Percentiles rank a stretch among this genome's conserved stretches.
These are phyloP conservation scores for Arthrobotrys pseudoclavata DNA, from an alignment of 2,329 filamentous ascomycete genomes.

Conservation along the genomic window DNA sequence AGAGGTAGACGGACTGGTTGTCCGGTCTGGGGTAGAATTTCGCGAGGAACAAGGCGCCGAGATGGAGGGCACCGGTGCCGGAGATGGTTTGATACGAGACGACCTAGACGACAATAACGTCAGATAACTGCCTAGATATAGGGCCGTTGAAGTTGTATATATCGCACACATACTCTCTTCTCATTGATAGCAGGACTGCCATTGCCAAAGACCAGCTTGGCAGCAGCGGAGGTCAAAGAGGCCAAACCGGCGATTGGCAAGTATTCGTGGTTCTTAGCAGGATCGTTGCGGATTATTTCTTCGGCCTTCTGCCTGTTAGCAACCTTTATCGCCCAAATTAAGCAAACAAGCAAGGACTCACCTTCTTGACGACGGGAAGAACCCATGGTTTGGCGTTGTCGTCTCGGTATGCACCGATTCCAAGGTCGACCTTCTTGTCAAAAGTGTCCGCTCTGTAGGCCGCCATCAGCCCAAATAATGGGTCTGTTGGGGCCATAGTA, in stretches of 20 bases:
- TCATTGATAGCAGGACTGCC: constrained; percentile 81
- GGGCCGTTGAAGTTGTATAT: background rate
- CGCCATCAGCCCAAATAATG: constrained; percentile 96
- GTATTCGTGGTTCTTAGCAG: constrained; percentile 94
- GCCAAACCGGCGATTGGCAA: constrained; percentile 96
- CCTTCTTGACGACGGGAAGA: constrained; percentile 80
- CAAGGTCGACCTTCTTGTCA: constrained; percentile 96
- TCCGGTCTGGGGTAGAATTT: constrained; percentile 92
- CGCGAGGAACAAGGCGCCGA: constrained; percentile 92
- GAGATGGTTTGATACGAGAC: constrained; percentile 98
- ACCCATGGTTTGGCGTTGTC: constrained; percentile 98
- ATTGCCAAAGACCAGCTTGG: constrained; percentile 87
- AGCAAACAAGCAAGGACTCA: constrained; percentile 1
- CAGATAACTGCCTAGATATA: background rate
- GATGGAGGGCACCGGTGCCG: constrained; percentile 93
- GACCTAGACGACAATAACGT: constrained; percentile 70
- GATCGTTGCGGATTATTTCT: constrained; percentile 66
- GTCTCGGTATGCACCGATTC: constrained; percentile 98
- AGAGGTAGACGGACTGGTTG: constrained; percentile 86
- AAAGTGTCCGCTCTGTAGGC: constrained; percentile 98
- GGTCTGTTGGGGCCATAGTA: constrained; percentile 92
- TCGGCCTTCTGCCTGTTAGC: constrained; percentile 76
- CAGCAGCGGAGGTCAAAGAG: constrained; percentile 92
- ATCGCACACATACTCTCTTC: constrained; percentile 64
- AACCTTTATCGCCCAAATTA: constrained; percentile 61